A percentile compares a stretch with the other conserved stretches of the same genome.
These are phyloP conservation scores for Mortierella antarctica DNA, from an alignment of 192 early-diverging fungal genomes.

Conservation along the genomic window DNA sequence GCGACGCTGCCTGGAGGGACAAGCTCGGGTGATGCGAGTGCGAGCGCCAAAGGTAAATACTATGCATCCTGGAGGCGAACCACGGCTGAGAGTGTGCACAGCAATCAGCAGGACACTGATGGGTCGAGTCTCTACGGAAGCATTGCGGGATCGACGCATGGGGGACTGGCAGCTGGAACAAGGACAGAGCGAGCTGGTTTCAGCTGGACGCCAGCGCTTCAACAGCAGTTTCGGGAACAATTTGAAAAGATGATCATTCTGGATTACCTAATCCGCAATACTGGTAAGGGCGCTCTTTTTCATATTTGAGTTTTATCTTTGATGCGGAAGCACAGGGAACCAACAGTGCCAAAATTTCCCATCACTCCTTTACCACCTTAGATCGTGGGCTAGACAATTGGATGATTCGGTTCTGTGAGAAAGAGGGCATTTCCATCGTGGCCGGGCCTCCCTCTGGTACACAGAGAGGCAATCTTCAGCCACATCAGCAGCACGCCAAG, in stretches of 20 bases:
- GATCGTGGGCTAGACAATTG: slow-evolving; percentile 82
- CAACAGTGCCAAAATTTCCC: not conserved
- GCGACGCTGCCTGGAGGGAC: not conserved
- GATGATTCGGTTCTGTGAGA: slow-evolving; percentile 83
- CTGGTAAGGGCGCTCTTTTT: slow-evolving; percentile 68
- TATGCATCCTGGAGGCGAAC: slow-evolving; percentile 7
- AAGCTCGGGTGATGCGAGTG: not conserved
- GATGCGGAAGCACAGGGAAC: not conserved
- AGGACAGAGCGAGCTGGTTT: slow-evolving; percentile 38
- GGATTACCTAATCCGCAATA: slow-evolving; percentile 93
- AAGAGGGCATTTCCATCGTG: slow-evolving; percentile 44
- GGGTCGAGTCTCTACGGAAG: slow-evolving; percentile 18
- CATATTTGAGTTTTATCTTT: not conserved
- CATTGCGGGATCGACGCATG: slow-evolving; percentile 12
- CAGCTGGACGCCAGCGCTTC: slow-evolving; percentile 60
- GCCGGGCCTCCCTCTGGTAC: slow-evolving; percentile 3
- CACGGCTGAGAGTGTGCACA: slow-evolving; percentile 17
- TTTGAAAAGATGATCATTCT: slow-evolving; percentile 88
- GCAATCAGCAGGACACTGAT: slow-evolving; percentile 18
- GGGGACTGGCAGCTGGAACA: not conserved
- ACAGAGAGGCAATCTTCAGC: slow-evolving; percentile 14
- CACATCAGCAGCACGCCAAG: slow-evolving; percentile 22
- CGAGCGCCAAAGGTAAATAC: slow-evolving; percentile 9
- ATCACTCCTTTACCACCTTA: slow-evolving; percentile 10
- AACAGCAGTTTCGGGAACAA: slow-evolving; percentile 65